Evolutionary conservation across 257 asterid species (phyloP).

Genomic region (Solanum microdontum): DNA sequence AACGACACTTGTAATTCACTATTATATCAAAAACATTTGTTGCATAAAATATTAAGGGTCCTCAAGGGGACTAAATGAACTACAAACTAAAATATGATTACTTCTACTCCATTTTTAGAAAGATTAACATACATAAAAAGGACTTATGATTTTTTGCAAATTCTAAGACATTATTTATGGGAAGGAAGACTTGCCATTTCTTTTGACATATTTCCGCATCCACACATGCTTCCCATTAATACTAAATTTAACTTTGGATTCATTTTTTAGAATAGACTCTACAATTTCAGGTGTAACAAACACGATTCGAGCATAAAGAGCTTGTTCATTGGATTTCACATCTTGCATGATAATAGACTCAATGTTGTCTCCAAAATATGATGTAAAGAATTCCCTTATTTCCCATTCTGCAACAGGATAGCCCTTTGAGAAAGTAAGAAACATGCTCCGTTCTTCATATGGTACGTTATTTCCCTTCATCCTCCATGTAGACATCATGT

Average conservation of each 20-base stretch:
- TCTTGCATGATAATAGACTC: slow-evolving; percentile 44
- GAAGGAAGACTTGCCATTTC: not conserved
- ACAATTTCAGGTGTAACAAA: slow-evolving; percentile 12
- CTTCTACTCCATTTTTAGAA: not conserved
- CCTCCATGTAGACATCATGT: not conserved
- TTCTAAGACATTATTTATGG: not conserved
- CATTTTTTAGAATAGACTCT: slow-evolving; percentile 29
- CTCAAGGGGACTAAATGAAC: not conserved
- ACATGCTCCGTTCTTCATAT: slow-evolving; percentile 34
- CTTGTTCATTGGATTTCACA: slow-evolving; percentile 31
- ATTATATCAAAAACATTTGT: not conserved
- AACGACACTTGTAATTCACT: not conserved
- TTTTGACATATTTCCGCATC: slow-evolving; percentile 42
- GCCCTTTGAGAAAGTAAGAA: slow-evolving; percentile 60
- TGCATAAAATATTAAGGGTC: not conserved
- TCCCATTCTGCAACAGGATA: slow-evolving; percentile 44
- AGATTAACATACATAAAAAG: not conserved
- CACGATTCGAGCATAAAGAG: slow-evolving; percentile 42
- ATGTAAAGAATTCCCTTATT: slow-evolving; percentile 27
- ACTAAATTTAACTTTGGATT: slow-evolving; percentile 32
- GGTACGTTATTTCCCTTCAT: not conserved
- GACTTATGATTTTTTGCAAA: not conserved
- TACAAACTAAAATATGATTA: not conserved
- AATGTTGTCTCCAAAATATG: slow-evolving; percentile 33
- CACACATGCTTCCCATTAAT: slow-evolving; percentile 63